Percentiles rank a stretch among this genome's conserved stretches.
Conservation (phyloP, 148 eudicot genomes). For the Simmondsia chinensis region DNA sequence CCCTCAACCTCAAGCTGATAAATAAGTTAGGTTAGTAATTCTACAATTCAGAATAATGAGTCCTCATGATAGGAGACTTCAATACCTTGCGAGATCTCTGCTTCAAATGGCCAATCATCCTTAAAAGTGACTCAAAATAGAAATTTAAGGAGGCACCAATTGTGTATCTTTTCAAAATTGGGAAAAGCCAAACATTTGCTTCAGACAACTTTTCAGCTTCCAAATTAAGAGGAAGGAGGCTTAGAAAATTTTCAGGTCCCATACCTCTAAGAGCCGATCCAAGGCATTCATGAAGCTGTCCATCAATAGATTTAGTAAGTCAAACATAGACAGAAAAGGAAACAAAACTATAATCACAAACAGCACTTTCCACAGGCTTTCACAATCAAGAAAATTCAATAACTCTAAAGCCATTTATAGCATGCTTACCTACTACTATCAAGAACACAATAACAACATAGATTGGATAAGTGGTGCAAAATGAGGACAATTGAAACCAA, state of each 20-base stretch:
- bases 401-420: no score
- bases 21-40: conserved; percentile 9
- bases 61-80: background rate
- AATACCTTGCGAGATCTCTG: conserved; percentile 61
- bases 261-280: conserved; percentile 87
- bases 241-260: conserved; percentile 87
- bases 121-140: conserved; percentile 57
- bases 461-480: no score
- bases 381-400: no score
- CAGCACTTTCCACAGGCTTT: no score
- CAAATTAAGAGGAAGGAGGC: conserved; percentile 69
- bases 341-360: background rate
- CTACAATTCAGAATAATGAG: no score
- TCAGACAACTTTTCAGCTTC: conserved; percentile 51
- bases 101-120: conserved; percentile 35
- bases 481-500: no score
- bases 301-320: conserved; percentile 8
- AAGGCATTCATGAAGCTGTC: conserved; percentile 82
- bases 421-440: no score
- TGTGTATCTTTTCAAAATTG: conserved; percentile 69
- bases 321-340: background rate
- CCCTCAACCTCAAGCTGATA: conserved; percentile 79
- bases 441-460: no score
- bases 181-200: conserved; percentile 83
- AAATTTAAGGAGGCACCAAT: conserved; percentile 72